A percentile compares a stretch with the other conserved stretches of the same genome.
Conservation (phyloP, 139 green algal genomes). For the Chlorella vulgaris region DNA sequence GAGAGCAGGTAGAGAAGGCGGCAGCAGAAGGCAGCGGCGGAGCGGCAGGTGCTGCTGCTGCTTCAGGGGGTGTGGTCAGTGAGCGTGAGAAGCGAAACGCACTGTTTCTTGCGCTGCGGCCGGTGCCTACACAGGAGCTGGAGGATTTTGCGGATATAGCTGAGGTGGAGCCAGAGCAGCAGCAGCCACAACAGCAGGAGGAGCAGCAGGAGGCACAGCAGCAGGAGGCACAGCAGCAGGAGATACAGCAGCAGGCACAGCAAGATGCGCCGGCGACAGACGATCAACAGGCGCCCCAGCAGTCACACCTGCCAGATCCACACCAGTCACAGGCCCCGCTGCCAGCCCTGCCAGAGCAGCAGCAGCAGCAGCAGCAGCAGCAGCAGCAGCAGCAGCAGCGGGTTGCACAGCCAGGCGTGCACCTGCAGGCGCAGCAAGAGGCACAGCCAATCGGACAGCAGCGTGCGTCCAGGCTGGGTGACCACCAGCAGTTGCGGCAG, state of each 20-base stretch:
- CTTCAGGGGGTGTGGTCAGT: not conserved
- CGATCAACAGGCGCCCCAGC: not conserved
- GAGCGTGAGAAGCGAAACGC: not conserved
- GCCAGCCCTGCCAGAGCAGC: no score
- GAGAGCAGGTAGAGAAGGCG: not conserved
- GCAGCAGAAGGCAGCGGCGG: not conserved
- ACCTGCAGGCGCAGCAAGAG: no score
- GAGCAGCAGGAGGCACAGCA: no score
- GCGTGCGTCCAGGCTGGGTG: no score
- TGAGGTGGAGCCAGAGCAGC: not conserved
- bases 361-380: no score
- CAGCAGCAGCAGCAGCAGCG: no score
- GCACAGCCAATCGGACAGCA: no score
- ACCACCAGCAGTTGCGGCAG: no score
- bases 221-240: not conserved
- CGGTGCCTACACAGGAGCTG: not conserved
- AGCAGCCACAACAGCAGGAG: not conserved
- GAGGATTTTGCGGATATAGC: not conserved
- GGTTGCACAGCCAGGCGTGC: no score
- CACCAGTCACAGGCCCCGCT: no score
- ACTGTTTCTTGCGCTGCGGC: conserved; percentile 10
- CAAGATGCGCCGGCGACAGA: not conserved
- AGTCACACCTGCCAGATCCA: no score
- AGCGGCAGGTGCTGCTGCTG: not conserved
- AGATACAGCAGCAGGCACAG: not conserved